Evolutionary conservation across 495 filamentous ascomycete species (phyloP).

Genomic region (Penicillium paradoxum): DNA sequence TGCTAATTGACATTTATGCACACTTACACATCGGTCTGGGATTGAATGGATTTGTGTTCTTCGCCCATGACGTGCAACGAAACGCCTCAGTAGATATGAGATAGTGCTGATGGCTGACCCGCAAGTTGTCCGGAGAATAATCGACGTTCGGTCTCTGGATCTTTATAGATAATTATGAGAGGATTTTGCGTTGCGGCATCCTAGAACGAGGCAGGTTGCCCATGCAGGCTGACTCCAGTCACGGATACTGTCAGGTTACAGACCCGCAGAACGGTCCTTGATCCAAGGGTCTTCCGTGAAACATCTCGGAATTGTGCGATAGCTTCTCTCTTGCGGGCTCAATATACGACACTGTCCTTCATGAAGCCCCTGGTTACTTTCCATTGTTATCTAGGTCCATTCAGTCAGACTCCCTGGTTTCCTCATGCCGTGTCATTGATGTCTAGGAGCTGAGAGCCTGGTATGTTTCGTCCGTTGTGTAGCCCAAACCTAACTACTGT

Average conservation of each 20-base stretch:
- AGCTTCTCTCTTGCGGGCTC: neutral
- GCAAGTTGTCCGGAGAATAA: neutral
- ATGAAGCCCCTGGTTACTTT: neutral
- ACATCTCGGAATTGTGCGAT: neutral
- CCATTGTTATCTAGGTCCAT: neutral
- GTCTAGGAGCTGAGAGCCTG: neutral
- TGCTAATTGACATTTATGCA: too few relatives aligned
- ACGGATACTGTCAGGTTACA: neutral
- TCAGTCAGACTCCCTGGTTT: neutral
- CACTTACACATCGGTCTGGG: slow-evolving; percentile 19
- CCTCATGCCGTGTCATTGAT: neutral
- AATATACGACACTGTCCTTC: neutral
- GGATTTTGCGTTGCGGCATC: neutral
- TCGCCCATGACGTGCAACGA: neutral
- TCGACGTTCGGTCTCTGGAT: too few relatives aligned
- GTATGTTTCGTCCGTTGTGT: neutral
- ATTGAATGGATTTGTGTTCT: neutral
- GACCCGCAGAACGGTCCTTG: neutral
- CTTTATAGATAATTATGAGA: neutral
- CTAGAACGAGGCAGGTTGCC: neutral
- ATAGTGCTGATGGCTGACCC: neutral
- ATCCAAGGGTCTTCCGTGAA: neutral
- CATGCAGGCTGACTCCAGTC: neutral
- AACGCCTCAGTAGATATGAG: neutral
- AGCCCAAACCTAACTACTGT: neutral